Evolutionary conservation across 768 basidiomycete species (phyloP).

Genomic region (Coprinopsis sp.): DNA sequence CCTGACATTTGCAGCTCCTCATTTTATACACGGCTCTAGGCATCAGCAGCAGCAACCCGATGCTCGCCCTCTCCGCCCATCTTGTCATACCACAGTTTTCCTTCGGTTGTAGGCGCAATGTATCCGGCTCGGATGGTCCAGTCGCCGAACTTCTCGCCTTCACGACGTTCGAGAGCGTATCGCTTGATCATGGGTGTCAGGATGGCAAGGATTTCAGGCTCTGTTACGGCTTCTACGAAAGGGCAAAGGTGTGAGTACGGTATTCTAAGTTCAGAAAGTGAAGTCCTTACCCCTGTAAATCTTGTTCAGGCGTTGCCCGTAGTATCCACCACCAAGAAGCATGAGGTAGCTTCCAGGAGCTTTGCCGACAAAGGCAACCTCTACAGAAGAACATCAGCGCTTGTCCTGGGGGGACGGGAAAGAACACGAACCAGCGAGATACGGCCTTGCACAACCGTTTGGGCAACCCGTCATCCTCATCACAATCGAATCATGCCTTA

Average conservation of each 20-base stretch:
- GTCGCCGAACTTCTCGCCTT: constrained; percentile 93
- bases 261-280: background rate
- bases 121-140: constrained; percentile 91
- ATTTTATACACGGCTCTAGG: no score
- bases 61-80: constrained; percentile 75
- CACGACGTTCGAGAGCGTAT: constrained; percentile 81
- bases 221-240: constrained; percentile 71
- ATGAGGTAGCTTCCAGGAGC: constrained; percentile 89
- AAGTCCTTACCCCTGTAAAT: constrained; percentile 71
- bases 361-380: constrained; percentile 96
- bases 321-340: constrained; percentile 94
- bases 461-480: constrained; percentile 99
- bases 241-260: background rate
- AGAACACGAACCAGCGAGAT: constrained; percentile 65
- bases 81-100: constrained; percentile 82
- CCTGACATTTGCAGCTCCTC: no score
- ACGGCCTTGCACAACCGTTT: constrained; percentile 90
- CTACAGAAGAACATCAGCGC: constrained; percentile 34
- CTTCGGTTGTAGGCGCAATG: constrained; percentile 79
- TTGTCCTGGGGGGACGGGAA: background rate
- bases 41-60: constrained; percentile 22
- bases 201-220: constrained; percentile 88
- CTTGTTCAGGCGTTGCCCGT: constrained; percentile 93
- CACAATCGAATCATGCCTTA: constrained; percentile 90
- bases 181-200: constrained; percentile 90